Conservation (phyloP, 106 monocot genomes). For the Narthecium ossifragum region DNA sequence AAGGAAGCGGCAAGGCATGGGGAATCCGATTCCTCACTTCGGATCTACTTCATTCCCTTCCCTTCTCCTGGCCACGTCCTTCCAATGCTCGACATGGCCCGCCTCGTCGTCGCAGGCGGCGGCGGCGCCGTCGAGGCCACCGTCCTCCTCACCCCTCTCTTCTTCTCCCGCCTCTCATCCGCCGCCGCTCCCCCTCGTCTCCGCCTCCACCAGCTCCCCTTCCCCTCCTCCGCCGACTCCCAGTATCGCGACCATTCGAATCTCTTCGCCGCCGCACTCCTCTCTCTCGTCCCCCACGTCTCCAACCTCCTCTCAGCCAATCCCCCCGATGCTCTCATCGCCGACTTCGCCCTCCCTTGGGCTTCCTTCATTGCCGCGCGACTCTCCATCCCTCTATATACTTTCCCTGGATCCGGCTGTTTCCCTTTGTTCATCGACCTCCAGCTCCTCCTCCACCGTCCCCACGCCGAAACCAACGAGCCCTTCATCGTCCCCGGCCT, state of each 20-base stretch:
- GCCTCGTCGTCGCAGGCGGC: neutral
- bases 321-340: neutral
- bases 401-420: neutral
- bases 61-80: constrained; percentile 1
- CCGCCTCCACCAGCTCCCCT: neutral
- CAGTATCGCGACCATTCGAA: neutral
- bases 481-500: neutral
- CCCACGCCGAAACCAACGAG: neutral
- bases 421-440: neutral
- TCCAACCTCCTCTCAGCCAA: neutral
- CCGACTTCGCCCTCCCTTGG: neutral
- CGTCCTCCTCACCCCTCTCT: neutral
- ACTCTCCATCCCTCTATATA: neutral
- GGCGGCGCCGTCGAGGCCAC: neutral
- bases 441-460: neutral
- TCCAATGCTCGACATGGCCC: constrained; percentile 2
- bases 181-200: neutral
- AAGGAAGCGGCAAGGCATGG: too few relatives aligned
- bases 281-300: neutral
- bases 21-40: neutral
- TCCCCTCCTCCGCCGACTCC: neutral
- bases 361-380: neutral
- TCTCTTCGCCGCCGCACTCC: neutral
- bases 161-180: neutral
- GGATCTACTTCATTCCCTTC: neutral